Base-by-base conservation (phyloP, 257 asterid species). In the Solanum stenotomum region DNA sequence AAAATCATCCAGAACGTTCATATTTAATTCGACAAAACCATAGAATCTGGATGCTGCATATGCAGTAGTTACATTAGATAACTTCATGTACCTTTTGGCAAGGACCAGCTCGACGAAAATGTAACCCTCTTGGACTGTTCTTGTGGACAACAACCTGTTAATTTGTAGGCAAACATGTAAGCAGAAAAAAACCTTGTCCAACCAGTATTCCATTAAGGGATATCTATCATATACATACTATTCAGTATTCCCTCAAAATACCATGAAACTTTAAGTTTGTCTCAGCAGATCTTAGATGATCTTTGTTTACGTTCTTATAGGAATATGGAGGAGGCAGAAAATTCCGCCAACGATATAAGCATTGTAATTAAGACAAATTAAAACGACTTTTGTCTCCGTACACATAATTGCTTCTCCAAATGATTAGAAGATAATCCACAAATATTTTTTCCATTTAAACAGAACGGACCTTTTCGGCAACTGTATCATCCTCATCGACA, bases 91-190 rank as follows among this genome's bases (percentile, higher is more conserved):
- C 99, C 89, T 86, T 94, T 90, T 97, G 98, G 88, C 98, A 93
- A 89, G 99, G 98, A 87, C 99, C 99, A 25, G 98, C 98, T 46
- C 99, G 98, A 74, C 99, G 93, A 86, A 97, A 97, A 96, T 97
- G 99, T 85, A 34, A 27, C 75, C 99, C 98, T 90, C 98, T 90
- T 33, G 95, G 95, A 77, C 96, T 90, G 88, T 92, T 93, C 93
- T 92, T 94, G 91, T 96, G 99, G 76, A 96, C 98, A 46, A 97
- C 98, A 25, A 94, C 85, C 98, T 96, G 88, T 25, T 70, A 31
- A 40, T 81, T 81, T 46, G 35, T 18, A 29, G 85, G 85, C 44
- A 29, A 81, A 49, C 29, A 20, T 71, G 35, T 81, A 44, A 86
- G 23, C 35, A 37, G 15, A 61, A 34, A 6, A 18, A 38, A 84